Conservation (phyloP, 2,329 filamentous ascomycete genomes). For the Alternaria panax region DNA sequence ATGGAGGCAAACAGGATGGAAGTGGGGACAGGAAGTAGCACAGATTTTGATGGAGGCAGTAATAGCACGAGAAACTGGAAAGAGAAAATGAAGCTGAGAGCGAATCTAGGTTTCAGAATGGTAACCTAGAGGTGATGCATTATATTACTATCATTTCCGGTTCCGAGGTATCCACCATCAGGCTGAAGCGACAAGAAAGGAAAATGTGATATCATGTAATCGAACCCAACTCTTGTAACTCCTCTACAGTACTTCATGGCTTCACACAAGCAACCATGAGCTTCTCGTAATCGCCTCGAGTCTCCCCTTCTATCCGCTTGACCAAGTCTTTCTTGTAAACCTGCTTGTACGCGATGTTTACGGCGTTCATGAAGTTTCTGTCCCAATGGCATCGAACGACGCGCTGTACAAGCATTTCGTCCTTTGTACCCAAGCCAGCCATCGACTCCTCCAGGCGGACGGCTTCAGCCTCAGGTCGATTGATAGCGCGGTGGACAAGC, state of each 20-base stretch:
- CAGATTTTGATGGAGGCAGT: background rate
- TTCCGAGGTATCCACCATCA: background rate
- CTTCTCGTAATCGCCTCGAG: conserved; percentile 80
- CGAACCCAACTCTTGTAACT: background rate
- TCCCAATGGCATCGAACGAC: conserved; percentile 88
- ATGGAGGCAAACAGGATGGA: background rate
- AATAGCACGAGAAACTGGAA: background rate
- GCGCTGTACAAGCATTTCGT: conserved; percentile 77
- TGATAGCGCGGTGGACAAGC: conserved; percentile 77
- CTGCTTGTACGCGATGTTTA: conserved; percentile 79
- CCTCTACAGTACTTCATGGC: conserved; percentile 15
- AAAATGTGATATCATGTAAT: conserved; percentile 5
- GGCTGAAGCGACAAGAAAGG: background rate
- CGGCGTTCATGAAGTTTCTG: conserved; percentile 72
- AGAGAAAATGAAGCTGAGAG: background rate
- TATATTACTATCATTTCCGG: background rate
- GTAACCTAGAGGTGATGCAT: background rate
- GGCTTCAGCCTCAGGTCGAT: conserved; percentile 86
- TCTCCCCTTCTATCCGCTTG: conserved; percentile 78
- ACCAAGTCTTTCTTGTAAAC: conserved; percentile 73
- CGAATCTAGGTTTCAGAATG: background rate
- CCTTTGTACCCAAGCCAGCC: conserved; percentile 86
- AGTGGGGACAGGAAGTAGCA: background rate
- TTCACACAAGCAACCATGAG: conserved; percentile 73
- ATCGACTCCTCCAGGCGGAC: conserved; percentile 84